These are phyloP conservation scores for Talaromyces verruculosus DNA, from an alignment of 2,329 filamentous ascomycete genomes.

Conservation along the genomic window DNA sequence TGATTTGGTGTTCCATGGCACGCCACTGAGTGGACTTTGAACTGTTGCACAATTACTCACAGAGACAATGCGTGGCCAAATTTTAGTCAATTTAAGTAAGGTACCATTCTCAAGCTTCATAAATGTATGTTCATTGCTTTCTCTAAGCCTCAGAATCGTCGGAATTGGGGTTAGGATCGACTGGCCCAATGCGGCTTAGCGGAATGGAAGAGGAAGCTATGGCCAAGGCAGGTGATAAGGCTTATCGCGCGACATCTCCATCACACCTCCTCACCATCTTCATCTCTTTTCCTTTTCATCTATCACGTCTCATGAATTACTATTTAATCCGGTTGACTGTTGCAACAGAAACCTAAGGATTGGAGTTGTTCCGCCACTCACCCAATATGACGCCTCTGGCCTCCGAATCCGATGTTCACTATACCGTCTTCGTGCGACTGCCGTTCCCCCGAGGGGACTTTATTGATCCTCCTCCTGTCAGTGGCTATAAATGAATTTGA, in stretches of 20 bases:
- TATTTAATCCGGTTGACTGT: background rate
- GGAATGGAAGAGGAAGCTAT: background rate
- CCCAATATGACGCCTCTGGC: background rate
- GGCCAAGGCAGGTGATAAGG: slow-evolving; percentile 2
- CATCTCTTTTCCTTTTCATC: background rate
- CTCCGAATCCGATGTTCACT: slow-evolving; percentile 23
- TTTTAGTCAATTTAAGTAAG: too few species aligned
- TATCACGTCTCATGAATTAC: too few species aligned
- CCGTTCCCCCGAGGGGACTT: slow-evolving; percentile 86
- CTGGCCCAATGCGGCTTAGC: background rate
- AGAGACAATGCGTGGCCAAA: background rate
- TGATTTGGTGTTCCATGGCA: background rate
- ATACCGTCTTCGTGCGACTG: slow-evolving; percentile 81
- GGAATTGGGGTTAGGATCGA: background rate
- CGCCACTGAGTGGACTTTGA: background rate
- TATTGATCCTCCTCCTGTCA: slow-evolving; percentile 81
- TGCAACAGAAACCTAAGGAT: background rate
- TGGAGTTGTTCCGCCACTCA: background rate
- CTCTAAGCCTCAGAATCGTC: background rate
- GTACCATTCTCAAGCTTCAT: background rate
- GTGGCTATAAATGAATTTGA: slow-evolving; percentile 25
- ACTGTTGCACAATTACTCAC: background rate
- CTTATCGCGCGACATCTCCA: slow-evolving; percentile 12
- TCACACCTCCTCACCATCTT: background rate
- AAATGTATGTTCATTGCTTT: background rate